Base-by-base conservation (phyloP, 805 yeast genomes). In the Grigorovia humatica region DNA sequence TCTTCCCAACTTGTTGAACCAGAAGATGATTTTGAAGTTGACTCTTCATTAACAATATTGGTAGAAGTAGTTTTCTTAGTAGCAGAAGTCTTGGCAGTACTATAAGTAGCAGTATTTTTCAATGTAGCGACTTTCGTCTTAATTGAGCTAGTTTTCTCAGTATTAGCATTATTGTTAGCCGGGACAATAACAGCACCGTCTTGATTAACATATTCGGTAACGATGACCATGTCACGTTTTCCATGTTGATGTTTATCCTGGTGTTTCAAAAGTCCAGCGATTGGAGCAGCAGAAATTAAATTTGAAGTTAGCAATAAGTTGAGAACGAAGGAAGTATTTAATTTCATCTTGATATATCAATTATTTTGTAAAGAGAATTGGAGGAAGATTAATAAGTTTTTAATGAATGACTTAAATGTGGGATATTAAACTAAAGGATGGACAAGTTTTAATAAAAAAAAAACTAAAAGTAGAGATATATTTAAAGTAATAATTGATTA, bases 1-100 rank as follows among this genome's bases (percentile, higher is more conserved):
- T 86, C 95, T 54, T 65, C 57, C 59, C 93, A 91, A 42, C 72
- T 51, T 56, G 87, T 76, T 67, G 80, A 88, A 60, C 93, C 93
- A 23, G 63, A 54, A 53, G 65, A 60, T 44, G 60, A 59, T 48
- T 59, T 59, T 57, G 45, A 74, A 23, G 66, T 44, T n/a, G 62
- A 46, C 15, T 62, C 54, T 18, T 57, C 15, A 32, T 62, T 50
- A 43, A 61, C 42, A 42, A 52, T 30, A 15, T 61, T 53, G 45
- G 61, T 55, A 44, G 69, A 57, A 48, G 62, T 44, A 51, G 47
- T 59, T 46, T 57, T 61, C 62, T 58, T 54, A 44, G 74, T 58
- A 40, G 73, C 51, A 9, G 72, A n/a, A n/a, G n/a, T n/a, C n/a
- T n/a, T n/a, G n/a, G n/a, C n/a, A n/a, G n/a, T n/a, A n/a, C n/a